Conservation (phyloP, 805 yeast species). For the Cyberlindnera mrakii region DNA sequence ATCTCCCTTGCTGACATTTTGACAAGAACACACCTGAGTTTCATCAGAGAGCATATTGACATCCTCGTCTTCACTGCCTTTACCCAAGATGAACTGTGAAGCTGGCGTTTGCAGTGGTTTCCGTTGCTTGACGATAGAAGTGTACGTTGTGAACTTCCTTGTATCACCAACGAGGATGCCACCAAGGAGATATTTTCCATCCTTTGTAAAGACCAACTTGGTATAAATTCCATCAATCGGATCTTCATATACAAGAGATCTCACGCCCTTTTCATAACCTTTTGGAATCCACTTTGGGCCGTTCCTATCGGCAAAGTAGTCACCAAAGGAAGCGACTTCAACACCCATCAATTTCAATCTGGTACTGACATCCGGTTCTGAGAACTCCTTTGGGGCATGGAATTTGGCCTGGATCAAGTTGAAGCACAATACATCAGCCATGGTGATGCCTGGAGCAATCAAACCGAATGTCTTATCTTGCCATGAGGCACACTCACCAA, state of each 20-base stretch:
- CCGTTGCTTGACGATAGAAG: conserved; percentile 23
- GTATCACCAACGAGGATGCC: conserved; percentile 33
- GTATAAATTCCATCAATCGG: conserved; percentile 30
- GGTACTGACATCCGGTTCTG: conserved; percentile 31
- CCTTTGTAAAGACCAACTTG: conserved; percentile 28
- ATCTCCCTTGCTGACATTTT: conserved; percentile 28
- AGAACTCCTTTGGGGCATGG: conserved; percentile 24
- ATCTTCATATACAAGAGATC: conserved; percentile 26
- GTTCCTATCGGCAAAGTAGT: conserved; percentile 29
- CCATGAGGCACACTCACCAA: conserved; percentile 35
- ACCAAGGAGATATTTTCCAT: conserved; percentile 31
- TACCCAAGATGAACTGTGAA: conserved; percentile 27
- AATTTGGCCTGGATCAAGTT: conserved; percentile 30
- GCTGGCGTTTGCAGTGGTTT: conserved; percentile 28
- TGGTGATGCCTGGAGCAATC: conserved; percentile 34
- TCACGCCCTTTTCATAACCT: conserved; percentile 19
- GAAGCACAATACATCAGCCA: conserved; percentile 32
- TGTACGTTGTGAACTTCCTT: conserved; percentile 27
- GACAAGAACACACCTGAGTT: conserved; percentile 33
- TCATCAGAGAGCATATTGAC: conserved; percentile 27
- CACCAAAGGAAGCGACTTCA: conserved; percentile 34
- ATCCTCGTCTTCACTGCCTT: conserved; percentile 24
- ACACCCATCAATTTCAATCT: conserved; percentile 33
- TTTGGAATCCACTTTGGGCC: conserved; percentile 31
- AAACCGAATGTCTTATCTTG: conserved; percentile 29